A percentile compares a stretch with the other conserved stretches of the same genome.
These are phyloP conservation scores for Corchorus capsularis DNA, from an alignment of 345 rosid species.

Conservation along the genomic window DNA sequence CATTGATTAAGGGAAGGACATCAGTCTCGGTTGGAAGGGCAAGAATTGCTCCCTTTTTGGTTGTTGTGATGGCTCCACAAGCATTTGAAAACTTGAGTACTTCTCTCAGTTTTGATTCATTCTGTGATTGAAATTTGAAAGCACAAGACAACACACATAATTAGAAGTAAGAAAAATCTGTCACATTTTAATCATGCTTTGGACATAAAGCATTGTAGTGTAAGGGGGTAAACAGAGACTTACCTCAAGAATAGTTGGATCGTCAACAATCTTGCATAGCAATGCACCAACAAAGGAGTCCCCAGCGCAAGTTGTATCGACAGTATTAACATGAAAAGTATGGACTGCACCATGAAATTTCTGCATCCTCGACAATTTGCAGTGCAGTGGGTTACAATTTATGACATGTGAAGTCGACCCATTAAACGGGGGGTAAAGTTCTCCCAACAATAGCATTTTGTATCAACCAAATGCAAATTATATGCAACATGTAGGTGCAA, in stretches of 20 bases:
- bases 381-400: no score
- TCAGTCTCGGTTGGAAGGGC: slow-evolving; percentile 77
- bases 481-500: no score
- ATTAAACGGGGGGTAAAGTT: no score
- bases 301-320: slow-evolving; percentile 98
- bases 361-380: slow-evolving; percentile 32
- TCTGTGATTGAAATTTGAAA: slow-evolving; percentile 34
- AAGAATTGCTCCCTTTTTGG: slow-evolving; percentile 97
- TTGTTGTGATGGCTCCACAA: slow-evolving; percentile 96
- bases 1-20: slow-evolving; percentile 49
- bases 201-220: neutral
- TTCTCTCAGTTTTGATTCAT: slow-evolving; percentile 75
- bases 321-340: slow-evolving; percentile 68
- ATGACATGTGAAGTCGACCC: no score
- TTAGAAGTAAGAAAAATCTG: neutral
- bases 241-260: slow-evolving; percentile 72
- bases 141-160: neutral
- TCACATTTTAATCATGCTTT: neutral
- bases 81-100: slow-evolving; percentile 79
- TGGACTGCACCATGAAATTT: slow-evolving; percentile 77
- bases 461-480: no score
- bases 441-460: no score
- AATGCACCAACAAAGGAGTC: slow-evolving; percentile 92
- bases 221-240: neutral
- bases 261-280: slow-evolving; percentile 75